Evolutionary conservation across 192 early-diverging fungal species (phyloP), one percentile per base, ranked within the genome.

Genomic region (Fimicolochytrium jonesii): DNA sequence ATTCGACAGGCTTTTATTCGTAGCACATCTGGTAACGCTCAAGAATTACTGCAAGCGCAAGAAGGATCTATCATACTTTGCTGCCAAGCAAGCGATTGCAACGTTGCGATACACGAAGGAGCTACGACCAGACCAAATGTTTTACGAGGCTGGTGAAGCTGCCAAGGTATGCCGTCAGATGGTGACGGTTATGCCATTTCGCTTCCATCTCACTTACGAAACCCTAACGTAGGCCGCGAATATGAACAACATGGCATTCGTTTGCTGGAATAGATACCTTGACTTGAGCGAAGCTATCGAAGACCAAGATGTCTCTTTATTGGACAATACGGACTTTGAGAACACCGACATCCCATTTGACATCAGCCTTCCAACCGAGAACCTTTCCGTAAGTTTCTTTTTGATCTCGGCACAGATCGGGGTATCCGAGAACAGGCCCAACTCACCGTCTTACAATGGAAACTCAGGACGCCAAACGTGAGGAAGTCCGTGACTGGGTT

Each of bases 401-500:
- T n/a, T n/a, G n/a, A n/a, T n/a, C n/a, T n/a, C n/a, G n/a, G n/a
- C n/a, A n/a, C n/a, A n/a, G n/a, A n/a, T n/a, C n/a, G n/a, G n/a
- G n/a, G n/a, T n/a, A n/a, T n/a, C n/a, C n/a, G n/a, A n/a, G n/a
- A n/a, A n/a, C n/a, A n/a, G n/a, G n/a, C n/a, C n/a, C n/a, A n/a
- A n/a, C n/a, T n/a, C n/a, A n/a, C n/a, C n/a, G n/a, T n/a, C n/a
- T n/a, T n/a, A n/a, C n/a, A n/a, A 9, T 47, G 6, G 22, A 22
- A 4, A 25, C 11, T 3, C 48, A 80, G 69, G 77, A 84, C 39
- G 61, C 64, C 32, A 77, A 77, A 36, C 54, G 79, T n/a, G 84
- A 86, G 57, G 74, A 71, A 37, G 78, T 85, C 18, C 71, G 84
- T 33, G 84, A 86, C 66, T 86, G 84, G 84, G 80, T 86, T 10